Evolutionary conservation across 169 alveolate species (phyloP), one percentile per base, ranked within the genome.

Genomic region (Plasmodium gaboni): DNA sequence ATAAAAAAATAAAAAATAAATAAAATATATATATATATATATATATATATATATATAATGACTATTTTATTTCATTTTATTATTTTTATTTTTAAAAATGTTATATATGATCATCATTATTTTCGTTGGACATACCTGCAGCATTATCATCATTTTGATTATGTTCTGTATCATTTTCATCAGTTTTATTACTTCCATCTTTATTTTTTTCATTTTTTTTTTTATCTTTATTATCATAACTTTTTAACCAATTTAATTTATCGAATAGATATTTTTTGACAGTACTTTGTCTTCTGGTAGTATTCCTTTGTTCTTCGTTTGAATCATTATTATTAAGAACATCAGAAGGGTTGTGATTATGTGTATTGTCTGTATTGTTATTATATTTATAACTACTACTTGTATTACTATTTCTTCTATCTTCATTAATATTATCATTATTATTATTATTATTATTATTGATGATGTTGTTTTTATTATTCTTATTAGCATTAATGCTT

Each of bases 251-350:
- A 9, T 76, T 22, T 2, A 76, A 68, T 26, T 55, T 76, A 46
- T 76, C 74, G 24, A 76, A 76, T 5, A 76, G 28, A 57, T 76
- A 76, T 19, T 63, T 76, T 28, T 76, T 76, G n/a, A 76, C 70
- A 1, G 89, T 64, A 26, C 67, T 76, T 61, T 38, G 74, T 22
- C 46, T 74, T 46, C 59, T 63, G 44, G 60, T 57, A 28, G 13
- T 12, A n/a, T 44, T 53, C 17, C 57, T 59, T 19, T 13, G 28
- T 59, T 59, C 68, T 9, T 19, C n/a, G 22, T 19, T 59, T 19
- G 13, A 9, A 4, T 59, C 19, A 9, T 59, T 59, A 17, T 6
- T 59, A 5, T 53, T 53, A n/a, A 53, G 7, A 0, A 53, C 61
- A 53, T 53, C 61, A 12, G 15, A n/a, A 53, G 24, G 10, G 6